Base-by-base conservation (phyloP, 208 protist species). In the Porcisia deanei region DNA sequence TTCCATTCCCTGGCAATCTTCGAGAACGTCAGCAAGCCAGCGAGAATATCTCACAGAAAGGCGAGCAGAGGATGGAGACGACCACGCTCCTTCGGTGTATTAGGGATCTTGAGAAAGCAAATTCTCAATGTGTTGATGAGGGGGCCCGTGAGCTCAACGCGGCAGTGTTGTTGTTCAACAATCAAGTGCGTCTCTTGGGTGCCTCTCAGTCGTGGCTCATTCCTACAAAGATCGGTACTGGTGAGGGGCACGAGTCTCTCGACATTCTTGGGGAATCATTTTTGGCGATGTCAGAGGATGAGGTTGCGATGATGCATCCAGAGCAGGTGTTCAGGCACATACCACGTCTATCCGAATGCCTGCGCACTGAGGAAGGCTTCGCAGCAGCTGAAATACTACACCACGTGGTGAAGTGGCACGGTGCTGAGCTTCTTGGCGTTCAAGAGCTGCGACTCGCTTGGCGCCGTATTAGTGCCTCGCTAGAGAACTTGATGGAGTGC, bases 91-190 rank as follows among this genome's bases (percentile, higher is more conserved):
- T 85, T 10, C 10, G n/a, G 9, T 18, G 61, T 14, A 68, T 78
- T 12, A 6, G 41, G 12, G 54, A 60, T 34, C 45, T 74, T 4
- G 71, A 85, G 43, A 39, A 63, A 39, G 70, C 0, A 47, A 85
- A 79, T 34, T 39, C 63, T 8, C 7, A 49, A 25, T 30, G 54
- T 34, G 66, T 85, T 18, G 63, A 57, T 25, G 61, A 72, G 61
- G 76, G 76, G 5, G 25, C 65, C 5, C 14, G 25, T n/a, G 67
- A 47, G 37, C 49, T 85, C 0, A 34, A 30, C 9, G 49, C 39
- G 9, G 75, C 80, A 7, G 75, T 73, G 6, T 30, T 39, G 45
- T 58, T 73, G 37, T 73, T 84, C 47, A 84, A 84, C 67, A 41
- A 54, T 53, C 72, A 77, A 61, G 73, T 82, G 43, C 37, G 58